Evolutionary conservation across 306 rosid species (phyloP).

Genomic region (Prunus mume): DNA sequence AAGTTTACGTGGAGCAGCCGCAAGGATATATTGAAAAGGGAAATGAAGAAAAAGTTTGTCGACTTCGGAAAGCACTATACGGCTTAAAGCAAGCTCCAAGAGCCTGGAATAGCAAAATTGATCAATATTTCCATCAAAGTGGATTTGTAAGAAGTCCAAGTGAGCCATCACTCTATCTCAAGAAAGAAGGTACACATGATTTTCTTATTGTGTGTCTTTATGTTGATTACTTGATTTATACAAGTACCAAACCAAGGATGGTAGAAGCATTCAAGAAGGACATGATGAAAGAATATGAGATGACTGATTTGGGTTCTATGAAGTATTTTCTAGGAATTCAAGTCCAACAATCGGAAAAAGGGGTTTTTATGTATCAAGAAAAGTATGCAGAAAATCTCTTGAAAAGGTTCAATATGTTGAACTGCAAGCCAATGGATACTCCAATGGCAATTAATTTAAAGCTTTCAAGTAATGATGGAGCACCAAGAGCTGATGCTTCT

Average conservation of each 20-base stretch:
- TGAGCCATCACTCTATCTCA: not conserved
- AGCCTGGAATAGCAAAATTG: not conserved
- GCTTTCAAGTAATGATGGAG: not conserved
- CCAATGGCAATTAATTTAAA: not conserved
- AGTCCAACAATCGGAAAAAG: not conserved
- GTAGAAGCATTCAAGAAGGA: not conserved
- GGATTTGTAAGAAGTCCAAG: not conserved
- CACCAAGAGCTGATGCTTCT: not conserved
- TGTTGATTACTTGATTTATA: no score
- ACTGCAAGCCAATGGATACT: not conserved
- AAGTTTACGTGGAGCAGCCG: not conserved
- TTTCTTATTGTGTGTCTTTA: no score
- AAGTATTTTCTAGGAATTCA: not conserved
- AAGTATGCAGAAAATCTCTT: not conserved
- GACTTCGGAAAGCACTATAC: not conserved
- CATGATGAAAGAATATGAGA: not conserved
- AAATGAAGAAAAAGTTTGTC: not conserved
- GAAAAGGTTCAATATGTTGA: not conserved
- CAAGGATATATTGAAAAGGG: not conserved
- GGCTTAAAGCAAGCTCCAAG: not conserved
- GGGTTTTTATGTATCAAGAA: not conserved
- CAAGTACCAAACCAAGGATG: no score
- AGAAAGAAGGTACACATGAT: not conserved
- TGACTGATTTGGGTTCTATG: not conserved
- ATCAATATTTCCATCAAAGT: not conserved